Base-by-base conservation (phyloP, 345 rosid genomes). In the Gossypium thurberi region DNA sequence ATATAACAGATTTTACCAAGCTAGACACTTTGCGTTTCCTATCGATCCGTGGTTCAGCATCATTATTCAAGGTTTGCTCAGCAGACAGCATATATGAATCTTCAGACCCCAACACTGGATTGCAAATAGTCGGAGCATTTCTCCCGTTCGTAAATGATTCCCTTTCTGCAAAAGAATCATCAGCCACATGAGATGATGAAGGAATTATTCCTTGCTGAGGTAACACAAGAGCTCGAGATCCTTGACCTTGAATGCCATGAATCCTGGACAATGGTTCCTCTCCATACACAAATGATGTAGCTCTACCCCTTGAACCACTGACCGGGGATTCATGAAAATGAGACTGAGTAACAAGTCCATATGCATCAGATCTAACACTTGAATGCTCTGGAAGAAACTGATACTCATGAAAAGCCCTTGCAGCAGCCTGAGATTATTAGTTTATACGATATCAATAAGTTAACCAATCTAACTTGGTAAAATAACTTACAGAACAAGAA, bases 361-460 rank as follows among this genome's bases (percentile, higher is more conserved):
- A 83, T 33, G 80, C 43, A 69, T 86, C 87, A 77, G 90, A 84
- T 78, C 88, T 84, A 73, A 64, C 53, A 69, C 65, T 70, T 23
- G 94, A 79, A 56, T 82, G 90, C 37, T 94, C 95, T 65, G 84
- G 89, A 58, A 88, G 76, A 82, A 86, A 81, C 73, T 84, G 93
- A 75, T 92, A 85, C 67, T 87, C 96, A 70, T 86, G 89, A 76
- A 81, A 78, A 76, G 83, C 83, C 82, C 89, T 85, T 52, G 69
- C 62, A 74, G 82, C 79, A 75, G 85, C 87, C 89, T 89, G 87
- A 44, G 65, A 79, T 26, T 46, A 52, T 53, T 21, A 51, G 51
- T 53, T 65, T 33, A 47, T n/a, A 73, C 12, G 76, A 69, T 60
- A 58, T 63, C 52, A 14, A 21, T n/a, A 74, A 52, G 43, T 10